Conservation (phyloP, 1,139 yeast species). For the Protomyces pachydermus region DNA sequence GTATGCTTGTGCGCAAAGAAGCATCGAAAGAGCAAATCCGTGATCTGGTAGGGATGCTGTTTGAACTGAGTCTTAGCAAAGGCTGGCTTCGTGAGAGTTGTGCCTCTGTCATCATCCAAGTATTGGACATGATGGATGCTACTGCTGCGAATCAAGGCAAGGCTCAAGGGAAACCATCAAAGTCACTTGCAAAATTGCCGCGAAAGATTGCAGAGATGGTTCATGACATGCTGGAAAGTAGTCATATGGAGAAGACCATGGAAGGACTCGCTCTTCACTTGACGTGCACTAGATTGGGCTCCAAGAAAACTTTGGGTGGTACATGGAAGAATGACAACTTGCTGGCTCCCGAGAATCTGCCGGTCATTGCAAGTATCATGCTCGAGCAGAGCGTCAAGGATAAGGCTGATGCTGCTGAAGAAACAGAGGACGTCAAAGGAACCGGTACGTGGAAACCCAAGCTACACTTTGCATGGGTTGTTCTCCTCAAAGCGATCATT, state of each 20-base stretch:
- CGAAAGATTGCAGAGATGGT: constrained; percentile 3
- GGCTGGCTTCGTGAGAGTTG: constrained; percentile 86
- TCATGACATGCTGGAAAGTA: constrained; percentile 15
- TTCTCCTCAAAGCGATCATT: constrained; percentile 45
- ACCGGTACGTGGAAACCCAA: constrained; percentile 73
- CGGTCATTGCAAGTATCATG: constrained; percentile 58
- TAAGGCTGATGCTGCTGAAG: constrained; percentile 7
- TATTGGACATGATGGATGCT: constrained; percentile 41
- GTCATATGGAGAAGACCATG: constrained; percentile 61
- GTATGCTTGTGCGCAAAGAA: constrained; percentile 45
- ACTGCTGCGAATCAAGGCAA: constrained; percentile 38
- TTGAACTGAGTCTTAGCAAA: constrained; percentile 60
- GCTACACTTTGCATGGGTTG: constrained; percentile 74
- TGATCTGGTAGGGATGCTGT: constrained; percentile 46
- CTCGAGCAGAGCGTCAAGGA: constrained; percentile 28
- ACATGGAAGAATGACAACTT: constrained; percentile 74
- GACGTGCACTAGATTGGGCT: not conserved
- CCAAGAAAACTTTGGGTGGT: not conserved
- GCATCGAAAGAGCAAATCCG: constrained; percentile 38
- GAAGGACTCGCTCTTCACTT: constrained; percentile 62
- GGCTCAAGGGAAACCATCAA: constrained; percentile 37
- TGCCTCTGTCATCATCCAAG: constrained; percentile 61
- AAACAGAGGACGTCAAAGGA: constrained; percentile 41
- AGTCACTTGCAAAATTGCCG: not conserved
- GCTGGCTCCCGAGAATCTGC: constrained; percentile 59